Evolutionary conservation across 2,329 filamentous ascomycete genomes (phyloP).

Genomic region (Calonectria multiphialidica): DNA sequence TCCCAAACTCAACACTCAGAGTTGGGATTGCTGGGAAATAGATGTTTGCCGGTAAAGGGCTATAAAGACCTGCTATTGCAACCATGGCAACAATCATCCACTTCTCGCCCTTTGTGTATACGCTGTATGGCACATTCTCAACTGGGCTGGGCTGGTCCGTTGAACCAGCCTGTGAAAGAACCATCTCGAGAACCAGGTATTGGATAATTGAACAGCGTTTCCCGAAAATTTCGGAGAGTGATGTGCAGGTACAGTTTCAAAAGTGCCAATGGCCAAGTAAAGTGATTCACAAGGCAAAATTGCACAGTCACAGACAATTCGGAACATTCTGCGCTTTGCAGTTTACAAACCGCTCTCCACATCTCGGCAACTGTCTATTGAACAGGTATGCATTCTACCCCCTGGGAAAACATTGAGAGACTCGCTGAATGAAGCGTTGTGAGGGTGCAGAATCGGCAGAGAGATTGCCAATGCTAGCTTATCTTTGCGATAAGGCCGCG

Average conservation of each 20-base stretch:
- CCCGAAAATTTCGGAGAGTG: not conserved
- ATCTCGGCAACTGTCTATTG: not conserved
- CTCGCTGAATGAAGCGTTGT: not conserved
- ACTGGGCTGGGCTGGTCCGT: not conserved
- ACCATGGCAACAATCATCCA: conserved; percentile 29
- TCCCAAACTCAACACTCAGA: conserved; percentile 42
- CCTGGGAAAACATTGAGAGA: not conserved
- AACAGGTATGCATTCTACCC: not conserved
- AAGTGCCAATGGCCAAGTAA: not conserved
- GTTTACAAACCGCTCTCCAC: not conserved
- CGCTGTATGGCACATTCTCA: conserved; percentile 18
- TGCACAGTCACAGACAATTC: not conserved
- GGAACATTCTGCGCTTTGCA: too few relatives aligned
- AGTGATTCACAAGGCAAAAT: not conserved
- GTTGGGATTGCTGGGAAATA: conserved; percentile 49
- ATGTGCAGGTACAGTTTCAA: not conserved
- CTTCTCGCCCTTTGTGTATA: conserved; percentile 27
- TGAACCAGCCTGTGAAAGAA: not conserved
- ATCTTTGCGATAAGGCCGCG: conserved; percentile 4
- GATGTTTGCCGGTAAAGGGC: conserved; percentile 50
- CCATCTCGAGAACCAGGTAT: not conserved
- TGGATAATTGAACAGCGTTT: not conserved
- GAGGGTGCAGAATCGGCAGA: not conserved
- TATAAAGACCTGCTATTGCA: conserved; percentile 30
- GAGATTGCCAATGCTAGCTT: not conserved